Evolutionary conservation across 2,329 filamentous ascomycete genomes (phyloP).

Genomic region (Fusarium neocosmosporiellum): DNA sequence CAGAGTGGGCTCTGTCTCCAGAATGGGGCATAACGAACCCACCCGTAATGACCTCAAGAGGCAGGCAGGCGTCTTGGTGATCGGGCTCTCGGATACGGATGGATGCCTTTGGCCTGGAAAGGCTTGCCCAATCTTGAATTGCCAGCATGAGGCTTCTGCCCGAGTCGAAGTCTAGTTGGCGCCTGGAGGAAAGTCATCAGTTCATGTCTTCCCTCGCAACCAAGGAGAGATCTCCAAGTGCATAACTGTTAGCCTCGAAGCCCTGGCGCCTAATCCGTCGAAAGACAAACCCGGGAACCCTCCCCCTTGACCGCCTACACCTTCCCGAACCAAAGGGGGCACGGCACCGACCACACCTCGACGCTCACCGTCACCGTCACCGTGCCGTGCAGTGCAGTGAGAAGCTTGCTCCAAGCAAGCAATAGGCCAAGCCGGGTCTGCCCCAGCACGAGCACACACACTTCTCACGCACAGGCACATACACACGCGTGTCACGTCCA

Average conservation of each 20-base stretch:
- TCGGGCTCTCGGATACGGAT: slow-evolving; percentile 2
- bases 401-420: background rate
- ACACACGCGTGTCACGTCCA: slow-evolving; percentile 1
- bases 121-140: slow-evolving; percentile 25
- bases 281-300: background rate
- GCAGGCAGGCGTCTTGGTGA: background rate
- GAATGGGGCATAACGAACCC: background rate
- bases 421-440: background rate
- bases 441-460: background rate
- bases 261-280: slow-evolving; percentile 4
- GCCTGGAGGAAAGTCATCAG: background rate
- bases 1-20: background rate
- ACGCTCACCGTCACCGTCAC: slow-evolving; percentile 7
- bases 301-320: background rate
- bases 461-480: background rate
- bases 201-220: background rate
- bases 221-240: background rate
- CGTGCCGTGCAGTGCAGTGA: background rate
- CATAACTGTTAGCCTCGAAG: background rate
- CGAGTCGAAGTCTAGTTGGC: background rate
- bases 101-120: background rate
- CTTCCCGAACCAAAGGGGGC: background rate
- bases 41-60: slow-evolving; percentile 5
- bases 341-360: slow-evolving; percentile 24
- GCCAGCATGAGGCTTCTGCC: slow-evolving; percentile 20